Base-by-base conservation (phyloP, 2,329 filamentous ascomycete species). In the Akanthomyces uredinophilus region DNA sequence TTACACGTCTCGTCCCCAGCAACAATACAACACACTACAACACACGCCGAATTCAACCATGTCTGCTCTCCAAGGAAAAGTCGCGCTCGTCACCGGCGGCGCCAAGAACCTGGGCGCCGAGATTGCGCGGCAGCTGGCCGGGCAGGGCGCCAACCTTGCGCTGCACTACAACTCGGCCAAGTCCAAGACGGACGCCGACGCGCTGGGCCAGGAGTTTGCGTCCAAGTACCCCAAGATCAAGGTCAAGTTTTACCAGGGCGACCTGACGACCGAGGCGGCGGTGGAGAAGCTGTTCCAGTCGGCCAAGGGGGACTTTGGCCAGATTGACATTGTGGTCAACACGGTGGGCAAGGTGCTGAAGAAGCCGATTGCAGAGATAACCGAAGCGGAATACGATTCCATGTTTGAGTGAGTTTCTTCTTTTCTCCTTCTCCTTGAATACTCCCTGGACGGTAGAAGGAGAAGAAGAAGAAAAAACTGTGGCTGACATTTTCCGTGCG, bases 51-150 rank as follows among this genome's bases (percentile, higher is more conserved):
- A 46, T 16, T 32, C 14, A 39, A 59, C 76, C 67, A 71, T 71
- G 69, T 69, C 70, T n/a, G n/a, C n/a, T 53, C 70, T 79, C 46
- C 65, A 73, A 32, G 74, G 73, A 46, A 79, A 77, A 67, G 70
- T 75, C 20, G 68, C 81, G 65, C 75, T 86, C 69, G 75, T 86
- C 71, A 85, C 83, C 24, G 83, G 79, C 63, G 78, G 78, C 61
- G 81, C 80, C 61, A 84, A 84, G 67, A 85, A 85, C 64, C 87
- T 87, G 65, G 86, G 85, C 32, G 77, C 79, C 60, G 83, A 83
- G 62, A 83, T 83, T 60, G 83, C 83, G 64, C 79, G 83, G 61
- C 79, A 81, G 63, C 81, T 87, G 46, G 83, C 82, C 68, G 74
- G 77, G 63, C 79, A 81, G 58, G 85, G 85, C 37, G 82, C 81